Percentiles rank a stretch among this genome's conserved stretches.
phyloP scores from a whole-genome alignment of 164 flowering plant genomes.

The Berberis vulgaris region DNA sequence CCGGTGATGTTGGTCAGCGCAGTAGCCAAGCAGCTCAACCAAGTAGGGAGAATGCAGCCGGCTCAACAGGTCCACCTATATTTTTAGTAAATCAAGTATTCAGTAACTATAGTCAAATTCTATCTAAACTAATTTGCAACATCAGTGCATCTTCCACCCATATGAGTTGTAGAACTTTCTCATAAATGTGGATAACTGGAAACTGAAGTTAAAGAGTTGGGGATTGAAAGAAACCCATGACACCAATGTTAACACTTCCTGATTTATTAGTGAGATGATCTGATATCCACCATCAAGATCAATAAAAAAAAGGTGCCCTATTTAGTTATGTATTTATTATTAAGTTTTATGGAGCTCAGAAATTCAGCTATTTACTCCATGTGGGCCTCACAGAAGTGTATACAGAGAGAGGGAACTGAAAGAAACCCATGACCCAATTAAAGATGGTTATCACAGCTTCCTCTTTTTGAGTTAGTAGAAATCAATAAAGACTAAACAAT shows the following conservation, averaged over 20 bases:
- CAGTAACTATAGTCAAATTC: not conserved
- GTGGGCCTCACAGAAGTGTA: no score
- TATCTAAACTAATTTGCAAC: not conserved
- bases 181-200: slow-evolving; percentile 1
- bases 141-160: not conserved
- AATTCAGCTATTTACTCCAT: no score
- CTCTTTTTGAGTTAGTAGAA: no score
- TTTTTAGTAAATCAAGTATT: not conserved
- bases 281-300: no score
- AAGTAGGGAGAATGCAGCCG: slow-evolving; percentile 65
- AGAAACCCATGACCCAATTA: no score
- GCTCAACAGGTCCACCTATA: slow-evolving; percentile 88
- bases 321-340: no score
- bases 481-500: no score
- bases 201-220: not conserved
- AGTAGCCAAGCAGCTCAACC: slow-evolving; percentile 82
- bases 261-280: not conserved
- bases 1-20: slow-evolving; percentile 87
- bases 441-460: no score
- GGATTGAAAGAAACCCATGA: not conserved
- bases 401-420: no score
- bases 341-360: no score
- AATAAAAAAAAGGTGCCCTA: no score
- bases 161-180: not conserved
- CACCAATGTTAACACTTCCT: not conserved